These are phyloP conservation scores for Bacterosira constricta DNA, from an alignment of 108 stramenopile genomes.

Conservation along the genomic window DNA sequence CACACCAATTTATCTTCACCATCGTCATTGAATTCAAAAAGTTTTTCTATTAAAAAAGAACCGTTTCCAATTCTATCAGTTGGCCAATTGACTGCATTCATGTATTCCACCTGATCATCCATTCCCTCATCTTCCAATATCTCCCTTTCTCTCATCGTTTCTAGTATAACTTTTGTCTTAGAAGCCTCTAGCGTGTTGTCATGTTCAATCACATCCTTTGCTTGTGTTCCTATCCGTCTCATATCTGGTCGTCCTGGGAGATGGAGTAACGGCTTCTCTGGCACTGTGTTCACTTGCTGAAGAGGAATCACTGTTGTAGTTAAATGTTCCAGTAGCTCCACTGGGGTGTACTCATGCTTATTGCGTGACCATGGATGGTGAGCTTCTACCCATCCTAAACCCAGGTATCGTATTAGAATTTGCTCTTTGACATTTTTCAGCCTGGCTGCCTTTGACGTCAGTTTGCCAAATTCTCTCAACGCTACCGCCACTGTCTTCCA, in stretches of 20 bases:
- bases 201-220: not conserved
- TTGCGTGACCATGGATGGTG: not conserved
- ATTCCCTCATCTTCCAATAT: not conserved
- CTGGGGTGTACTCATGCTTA: not conserved
- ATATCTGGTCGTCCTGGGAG: not conserved
- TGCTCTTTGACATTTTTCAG: constrained; percentile 1
- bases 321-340: not conserved
- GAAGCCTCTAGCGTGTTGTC: not conserved
- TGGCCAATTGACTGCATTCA: constrained; percentile 8
- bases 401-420: not conserved
- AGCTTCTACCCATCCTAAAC: not conserved
- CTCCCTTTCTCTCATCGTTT: not conserved
- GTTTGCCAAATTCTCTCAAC: not conserved
- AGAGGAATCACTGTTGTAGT: not conserved
- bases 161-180: not conserved
- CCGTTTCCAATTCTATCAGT: not conserved
- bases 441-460: not conserved
- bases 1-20: not conserved
- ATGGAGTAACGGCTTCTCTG: not conserved
- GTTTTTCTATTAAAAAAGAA: not conserved
- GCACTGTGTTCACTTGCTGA: not conserved
- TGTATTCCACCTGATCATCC: not conserved
- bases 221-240: not conserved
- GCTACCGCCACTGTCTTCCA: constrained; percentile 9
- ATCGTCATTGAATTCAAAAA: not conserved